Percentiles rank a stretch among this genome's conserved stretches.
Evolutionary conservation across 768 basidiomycete genomes (phyloP).

Genomic region (Tricholoma furcatifolium): DNA sequence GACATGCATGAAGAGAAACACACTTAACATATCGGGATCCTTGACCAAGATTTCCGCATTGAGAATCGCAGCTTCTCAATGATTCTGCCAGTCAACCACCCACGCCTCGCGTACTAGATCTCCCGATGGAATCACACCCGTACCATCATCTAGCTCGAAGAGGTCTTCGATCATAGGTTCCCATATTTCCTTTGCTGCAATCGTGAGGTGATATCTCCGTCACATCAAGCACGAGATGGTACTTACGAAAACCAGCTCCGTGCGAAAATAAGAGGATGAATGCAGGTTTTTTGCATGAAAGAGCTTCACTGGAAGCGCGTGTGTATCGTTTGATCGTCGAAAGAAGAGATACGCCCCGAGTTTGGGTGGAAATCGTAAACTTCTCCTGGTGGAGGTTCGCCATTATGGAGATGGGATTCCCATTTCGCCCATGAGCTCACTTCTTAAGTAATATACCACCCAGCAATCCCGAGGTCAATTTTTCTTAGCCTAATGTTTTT

Average conservation of each 20-base stretch:
- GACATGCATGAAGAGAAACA: background rate
- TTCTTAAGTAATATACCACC: too few relatives aligned
- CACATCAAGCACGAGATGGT: too few relatives aligned
- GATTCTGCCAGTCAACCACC: conserved; percentile 37
- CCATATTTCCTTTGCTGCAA: conserved; percentile 39
- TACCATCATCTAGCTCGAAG: conserved; percentile 22
- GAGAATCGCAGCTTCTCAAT: conserved; percentile 33
- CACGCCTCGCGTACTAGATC: conserved; percentile 32
- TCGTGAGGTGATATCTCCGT: background rate
- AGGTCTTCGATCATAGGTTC: conserved; percentile 35
- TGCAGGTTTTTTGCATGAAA: conserved; percentile 13
- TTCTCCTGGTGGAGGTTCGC: conserved; percentile 21
- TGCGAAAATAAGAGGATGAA: conserved; percentile 26
- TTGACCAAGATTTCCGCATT: conserved; percentile 27
- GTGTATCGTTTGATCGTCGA: conserved; percentile 30
- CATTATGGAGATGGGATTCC: too few relatives aligned
- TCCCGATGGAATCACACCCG: background rate
- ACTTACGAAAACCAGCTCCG: conserved; percentile 31
- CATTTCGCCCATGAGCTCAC: too few relatives aligned
- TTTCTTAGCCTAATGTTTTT: too few relatives aligned
- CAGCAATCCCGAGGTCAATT: too few relatives aligned
- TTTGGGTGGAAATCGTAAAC: conserved; percentile 23
- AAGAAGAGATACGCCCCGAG: conserved; percentile 24
- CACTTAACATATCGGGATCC: conserved; percentile 20
- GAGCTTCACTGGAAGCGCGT: background rate